Conservation (phyloP, 148 eudicot species). For the Arctostaphylos glauca region DNA sequence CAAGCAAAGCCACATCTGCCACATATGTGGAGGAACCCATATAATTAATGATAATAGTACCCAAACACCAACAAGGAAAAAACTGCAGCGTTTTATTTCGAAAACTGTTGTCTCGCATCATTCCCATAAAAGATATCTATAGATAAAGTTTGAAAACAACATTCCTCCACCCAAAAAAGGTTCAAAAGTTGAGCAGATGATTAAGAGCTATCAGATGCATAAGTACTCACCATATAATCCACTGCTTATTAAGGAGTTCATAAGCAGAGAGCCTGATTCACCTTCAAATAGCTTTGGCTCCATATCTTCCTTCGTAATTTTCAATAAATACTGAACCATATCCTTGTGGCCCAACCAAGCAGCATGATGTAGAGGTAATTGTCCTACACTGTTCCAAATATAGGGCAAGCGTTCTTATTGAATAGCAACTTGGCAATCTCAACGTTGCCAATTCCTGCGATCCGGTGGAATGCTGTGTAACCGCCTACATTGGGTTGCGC, state of each 20-base stretch:
- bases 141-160: not conserved
- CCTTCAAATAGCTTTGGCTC: conserved; percentile 7
- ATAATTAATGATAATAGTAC: not conserved
- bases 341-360: conserved; percentile 15
- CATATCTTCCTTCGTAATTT: not conserved
- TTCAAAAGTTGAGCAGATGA: not conserved
- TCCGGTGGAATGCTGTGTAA: conserved; percentile 14
- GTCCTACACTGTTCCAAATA: not conserved
- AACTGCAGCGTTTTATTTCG: not conserved
- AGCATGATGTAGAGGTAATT: conserved; percentile 25
- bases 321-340: conserved; percentile 14
- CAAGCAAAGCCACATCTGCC: conserved; percentile 25
- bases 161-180: not conserved
- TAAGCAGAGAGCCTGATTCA: not conserved
- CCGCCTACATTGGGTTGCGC: not conserved
- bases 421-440: conserved; percentile 17
- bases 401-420: conserved; percentile 10
- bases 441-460: conserved; percentile 12
- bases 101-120: not conserved
- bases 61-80: not conserved
- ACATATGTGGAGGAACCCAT: not conserved
- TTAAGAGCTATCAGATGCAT: no score
- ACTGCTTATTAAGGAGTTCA: not conserved
- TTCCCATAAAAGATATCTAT: not conserved
- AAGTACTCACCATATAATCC: not conserved